Percentiles rank a stretch among this genome's conserved stretches.
Conservation (phyloP, 768 basidiomycete species). For the Pleurotus eryngii region DNA sequence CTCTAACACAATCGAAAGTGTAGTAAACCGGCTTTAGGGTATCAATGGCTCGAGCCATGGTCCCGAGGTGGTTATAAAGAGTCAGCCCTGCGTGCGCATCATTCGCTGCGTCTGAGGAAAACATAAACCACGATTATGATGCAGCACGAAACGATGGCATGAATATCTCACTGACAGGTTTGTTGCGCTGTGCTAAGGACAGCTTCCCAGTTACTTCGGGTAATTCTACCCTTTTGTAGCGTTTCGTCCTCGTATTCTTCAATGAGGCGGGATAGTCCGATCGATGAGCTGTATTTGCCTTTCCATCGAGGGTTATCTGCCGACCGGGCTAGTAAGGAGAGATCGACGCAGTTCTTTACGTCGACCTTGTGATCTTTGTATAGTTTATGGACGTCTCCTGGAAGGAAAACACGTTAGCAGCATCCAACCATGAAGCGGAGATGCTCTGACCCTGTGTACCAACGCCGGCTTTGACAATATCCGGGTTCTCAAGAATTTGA, state of each 20-base stretch:
- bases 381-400: conserved; percentile 70
- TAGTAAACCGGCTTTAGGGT: conserved; percentile 43
- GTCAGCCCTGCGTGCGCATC: conserved; percentile 66
- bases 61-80: conserved; percentile 44
- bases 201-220: conserved; percentile 69
- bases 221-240: conserved; percentile 57
- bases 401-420: neutral
- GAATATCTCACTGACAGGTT: conserved; percentile 49
- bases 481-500: conserved; percentile 48
- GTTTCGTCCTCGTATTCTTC: conserved; percentile 52
- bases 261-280: conserved; percentile 66
- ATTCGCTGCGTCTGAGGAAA: conserved; percentile 58
- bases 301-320: conserved; percentile 74
- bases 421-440: no score
- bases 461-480: conserved; percentile 67
- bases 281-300: conserved; percentile 55
- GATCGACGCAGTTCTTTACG: conserved; percentile 59
- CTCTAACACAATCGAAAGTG: conserved; percentile 51
- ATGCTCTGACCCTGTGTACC: conserved; percentile 57
- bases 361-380: conserved; percentile 43
- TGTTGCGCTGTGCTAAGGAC: conserved; percentile 42
- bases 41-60: conserved; percentile 35
- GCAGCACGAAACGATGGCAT: neutral
- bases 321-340: conserved; percentile 64
- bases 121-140: conserved; percentile 13